These are phyloP conservation scores for Claviceps arundinis DNA, from an alignment of 2,329 filamentous ascomycete species.

Conservation along the genomic window DNA sequence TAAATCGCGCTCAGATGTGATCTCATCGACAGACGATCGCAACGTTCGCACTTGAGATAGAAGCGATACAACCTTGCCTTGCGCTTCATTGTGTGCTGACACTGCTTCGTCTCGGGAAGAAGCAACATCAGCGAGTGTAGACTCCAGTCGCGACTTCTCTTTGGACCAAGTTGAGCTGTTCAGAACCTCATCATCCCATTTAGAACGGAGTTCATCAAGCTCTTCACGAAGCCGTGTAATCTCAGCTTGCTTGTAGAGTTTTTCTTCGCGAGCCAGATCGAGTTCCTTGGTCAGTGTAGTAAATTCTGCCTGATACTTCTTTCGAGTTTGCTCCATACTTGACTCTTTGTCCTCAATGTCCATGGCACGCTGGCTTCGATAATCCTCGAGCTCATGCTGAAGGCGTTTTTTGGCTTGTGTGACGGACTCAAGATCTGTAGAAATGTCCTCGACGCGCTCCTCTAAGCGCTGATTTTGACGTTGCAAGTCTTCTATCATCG, in stretches of 20 bases:
- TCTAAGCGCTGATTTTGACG: constrained; percentile 81
- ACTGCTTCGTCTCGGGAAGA: constrained; percentile 90
- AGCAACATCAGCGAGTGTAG: constrained; percentile 76
- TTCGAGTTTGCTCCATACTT: constrained; percentile 90
- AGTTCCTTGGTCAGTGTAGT: constrained; percentile 82
- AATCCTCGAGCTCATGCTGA: constrained; percentile 95
- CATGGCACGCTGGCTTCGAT: constrained; percentile 85
- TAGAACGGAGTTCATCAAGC: constrained; percentile 82
- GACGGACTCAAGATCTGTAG: constrained; percentile 75
- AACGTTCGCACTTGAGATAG: constrained; percentile 80
- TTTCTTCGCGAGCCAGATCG: constrained; percentile 83
- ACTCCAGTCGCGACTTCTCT: constrained; percentile 84
- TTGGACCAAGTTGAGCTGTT: constrained; percentile 98
- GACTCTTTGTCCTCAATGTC: constrained; percentile 95
- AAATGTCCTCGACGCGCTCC: constrained; percentile 80
- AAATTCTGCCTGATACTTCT: constrained; percentile 94
- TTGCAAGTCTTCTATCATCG: constrained; percentile 76
- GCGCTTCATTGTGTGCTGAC: constrained; percentile 85
- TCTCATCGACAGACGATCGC: constrained; percentile 73
- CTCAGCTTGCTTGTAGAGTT: constrained; percentile 72
- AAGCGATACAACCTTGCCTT: constrained; percentile 81
- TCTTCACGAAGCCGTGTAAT: constrained; percentile 86
- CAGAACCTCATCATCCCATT: constrained; percentile 96
- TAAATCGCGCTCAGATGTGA: constrained; percentile 71
- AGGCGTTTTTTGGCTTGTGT: constrained; percentile 85